Base-by-base conservation (phyloP, 1,284 basidiomycete species). In the Trametes polyzona region DNA sequence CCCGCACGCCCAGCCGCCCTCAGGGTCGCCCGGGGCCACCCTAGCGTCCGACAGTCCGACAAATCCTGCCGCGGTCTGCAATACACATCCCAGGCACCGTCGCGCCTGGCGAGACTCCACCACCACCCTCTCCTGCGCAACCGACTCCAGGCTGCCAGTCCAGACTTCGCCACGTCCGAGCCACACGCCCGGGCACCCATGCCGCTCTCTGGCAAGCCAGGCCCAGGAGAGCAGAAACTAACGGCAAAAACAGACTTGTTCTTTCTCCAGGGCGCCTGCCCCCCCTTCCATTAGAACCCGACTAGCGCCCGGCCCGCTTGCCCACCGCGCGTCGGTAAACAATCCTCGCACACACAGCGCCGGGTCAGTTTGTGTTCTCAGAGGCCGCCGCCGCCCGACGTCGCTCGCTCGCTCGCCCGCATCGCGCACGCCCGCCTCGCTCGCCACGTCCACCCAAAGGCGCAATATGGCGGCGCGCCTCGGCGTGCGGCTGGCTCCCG, bases 231-330 rank as follows among this genome's bases (percentile, higher is more conserved):
- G 17, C 48, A 51, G 53, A 53, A 47, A 33, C 46, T 41, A 39
- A 53, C 53, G 59, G 48, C 56, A 58, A 58, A 61, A 56, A 53
- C 51, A 58, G 50, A 47, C 35, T 24, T 24, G 39, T 24, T 24
- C 23, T 24, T 26, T 19, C 7, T 17, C 39, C 24, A 21, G 21
- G 21, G 14, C 23, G 7, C 23, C n/a, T 4, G 14, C 7, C 16
- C 11, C 16, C 16, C 23, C 39, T 43, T 52, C 50, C 33, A 44
- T 29, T 35, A 42, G 50, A 52, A 52, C 23, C 14, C 4, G 23
- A 4, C 33, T 12, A 32, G 37, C 55, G 55, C 32, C 48, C 50
- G 32, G 19, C 37, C 44, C n/a, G 16, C 12, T 41, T 41, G 39
- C 43, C 43, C 43, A 19, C 27, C 43, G 43, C n/a, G 8, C 43